phyloP scores from a whole-genome alignment of 352 stramenopile species.

The Globisporangium camurandrum region DNA sequence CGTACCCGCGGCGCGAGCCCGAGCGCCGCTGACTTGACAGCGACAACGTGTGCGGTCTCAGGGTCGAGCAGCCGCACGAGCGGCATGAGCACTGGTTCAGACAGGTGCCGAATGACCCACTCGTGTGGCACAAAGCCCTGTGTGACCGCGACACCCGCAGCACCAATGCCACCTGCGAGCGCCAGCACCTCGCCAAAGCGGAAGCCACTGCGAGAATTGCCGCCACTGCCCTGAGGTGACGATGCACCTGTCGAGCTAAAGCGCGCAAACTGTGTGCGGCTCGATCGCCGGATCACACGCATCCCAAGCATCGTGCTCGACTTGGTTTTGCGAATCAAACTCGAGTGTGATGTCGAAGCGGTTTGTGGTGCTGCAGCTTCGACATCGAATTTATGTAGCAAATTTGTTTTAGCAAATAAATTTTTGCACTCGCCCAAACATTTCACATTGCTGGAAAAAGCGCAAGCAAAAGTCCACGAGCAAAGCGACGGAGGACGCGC shows the following conservation, averaged over 20 bases:
- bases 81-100: conserved; percentile 74
- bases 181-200: conserved; percentile 23
- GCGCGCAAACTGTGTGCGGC: conserved; percentile 3
- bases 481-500: conserved; percentile 1
- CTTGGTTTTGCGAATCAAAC: neutral
- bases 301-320: neutral
- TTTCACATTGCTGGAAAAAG: neutral
- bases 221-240: neutral
- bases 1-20: conserved; percentile 59
- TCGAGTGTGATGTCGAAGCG: conserved; percentile 1
- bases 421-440: neutral
- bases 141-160: conserved; percentile 45
- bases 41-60: conserved; percentile 81
- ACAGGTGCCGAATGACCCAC: conserved; percentile 62
- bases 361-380: conserved; percentile 6
- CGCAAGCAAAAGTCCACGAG: neutral
- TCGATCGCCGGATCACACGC: conserved; percentile 2
- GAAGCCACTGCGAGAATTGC: neutral
- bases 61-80: conserved; percentile 71
- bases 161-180: conserved; percentile 38
- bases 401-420: neutral
- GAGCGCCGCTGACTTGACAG: conserved; percentile 69
- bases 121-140: conserved; percentile 70
- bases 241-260: neutral
- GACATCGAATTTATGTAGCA: neutral